Percentiles rank a stretch among this genome's conserved stretches.
Conservation (phyloP, 1,284 basidiomycete genomes). For the Pseudozyma hubeiensis region DNA sequence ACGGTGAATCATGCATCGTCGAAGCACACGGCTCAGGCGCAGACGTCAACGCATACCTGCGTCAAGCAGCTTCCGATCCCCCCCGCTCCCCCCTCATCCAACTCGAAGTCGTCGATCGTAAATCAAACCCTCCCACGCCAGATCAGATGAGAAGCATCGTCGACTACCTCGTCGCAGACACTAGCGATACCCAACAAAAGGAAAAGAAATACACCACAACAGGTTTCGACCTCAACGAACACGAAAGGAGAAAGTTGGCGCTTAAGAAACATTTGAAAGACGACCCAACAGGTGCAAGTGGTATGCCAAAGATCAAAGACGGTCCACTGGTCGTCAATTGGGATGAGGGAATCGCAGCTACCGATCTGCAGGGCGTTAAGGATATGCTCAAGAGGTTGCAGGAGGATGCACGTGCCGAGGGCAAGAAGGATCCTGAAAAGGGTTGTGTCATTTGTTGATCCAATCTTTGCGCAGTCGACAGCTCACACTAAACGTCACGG, state of each 20-base stretch:
- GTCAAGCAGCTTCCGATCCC: slow-evolving; percentile 22
- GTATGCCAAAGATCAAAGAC: slow-evolving; percentile 42
- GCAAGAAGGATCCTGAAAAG: background rate
- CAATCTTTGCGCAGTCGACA: no score
- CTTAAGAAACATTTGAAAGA: slow-evolving; percentile 10
- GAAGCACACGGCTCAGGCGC: slow-evolving; percentile 29
- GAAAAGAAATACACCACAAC: slow-evolving; percentile 2
- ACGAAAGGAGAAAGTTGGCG: slow-evolving; percentile 12
- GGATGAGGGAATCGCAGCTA: slow-evolving; percentile 40
- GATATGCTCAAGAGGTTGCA: slow-evolving; percentile 24
- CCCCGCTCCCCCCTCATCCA: slow-evolving; percentile 11
- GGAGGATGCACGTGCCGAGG: background rate
- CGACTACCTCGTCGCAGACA: slow-evolving; percentile 30
- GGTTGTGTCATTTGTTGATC: slow-evolving; percentile 27
- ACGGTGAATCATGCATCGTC: slow-evolving; percentile 31
- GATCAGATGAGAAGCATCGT: slow-evolving; percentile 43
- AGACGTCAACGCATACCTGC: slow-evolving; percentile 24
- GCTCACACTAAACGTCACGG: no score
- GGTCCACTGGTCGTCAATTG: slow-evolving; percentile 48
- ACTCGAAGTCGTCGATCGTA: slow-evolving; percentile 40
- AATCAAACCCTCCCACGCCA: slow-evolving; percentile 29
- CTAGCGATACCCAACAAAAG: background rate
- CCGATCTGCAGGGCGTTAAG: slow-evolving; percentile 29
- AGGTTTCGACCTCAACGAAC: slow-evolving; percentile 20
- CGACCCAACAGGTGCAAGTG: background rate